Percentiles rank a stretch among this genome's conserved stretches.
phyloP scores from a whole-genome alignment of 2,329 filamentous ascomycete species.

The Tolypocladium tundrense region DNA sequence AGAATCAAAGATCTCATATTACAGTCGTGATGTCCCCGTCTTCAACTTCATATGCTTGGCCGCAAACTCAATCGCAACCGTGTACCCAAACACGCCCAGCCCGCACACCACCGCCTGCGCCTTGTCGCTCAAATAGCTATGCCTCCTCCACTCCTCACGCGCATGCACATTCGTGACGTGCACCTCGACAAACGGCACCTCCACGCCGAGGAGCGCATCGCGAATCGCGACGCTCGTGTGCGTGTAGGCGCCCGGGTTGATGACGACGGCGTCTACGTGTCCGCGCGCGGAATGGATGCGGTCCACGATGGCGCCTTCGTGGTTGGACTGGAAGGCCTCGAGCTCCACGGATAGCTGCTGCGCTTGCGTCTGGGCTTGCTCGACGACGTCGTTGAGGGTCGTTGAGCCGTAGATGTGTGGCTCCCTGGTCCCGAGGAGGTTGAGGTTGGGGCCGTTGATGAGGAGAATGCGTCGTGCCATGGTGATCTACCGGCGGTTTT shows the following conservation, averaged over 20 bases:
- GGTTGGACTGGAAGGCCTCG: conserved; percentile 62
- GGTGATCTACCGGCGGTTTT: not conserved
- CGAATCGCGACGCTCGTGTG: conserved; percentile 68
- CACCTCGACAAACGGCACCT: conserved; percentile 67
- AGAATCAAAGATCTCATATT: not conserved
- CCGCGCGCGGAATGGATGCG: conserved; percentile 53
- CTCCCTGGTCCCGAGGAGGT: conserved; percentile 66
- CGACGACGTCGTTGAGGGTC: conserved; percentile 53
- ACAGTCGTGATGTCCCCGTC: conserved; percentile 10
- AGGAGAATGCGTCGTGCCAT: conserved; percentile 48
- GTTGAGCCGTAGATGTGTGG: conserved; percentile 62
- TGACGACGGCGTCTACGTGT: conserved; percentile 53
- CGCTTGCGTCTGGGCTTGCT: conserved; percentile 38
- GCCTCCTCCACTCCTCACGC: conserved; percentile 56
- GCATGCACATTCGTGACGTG: conserved; percentile 68
- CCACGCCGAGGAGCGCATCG: conserved; percentile 61
- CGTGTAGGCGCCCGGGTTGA: conserved; percentile 67
- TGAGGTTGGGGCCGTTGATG: conserved; percentile 76
- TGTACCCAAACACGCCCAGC: conserved; percentile 54
- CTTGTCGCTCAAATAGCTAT: conserved; percentile 67
- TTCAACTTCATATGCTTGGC: conserved; percentile 34
- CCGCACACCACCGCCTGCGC: conserved; percentile 65
- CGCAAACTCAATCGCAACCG: conserved; percentile 46
- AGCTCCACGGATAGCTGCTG: conserved; percentile 35
- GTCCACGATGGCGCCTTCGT: conserved; percentile 66